Conservation (phyloP, 495 filamentous ascomycete genomes). For the Penicillium salamii region DNA sequence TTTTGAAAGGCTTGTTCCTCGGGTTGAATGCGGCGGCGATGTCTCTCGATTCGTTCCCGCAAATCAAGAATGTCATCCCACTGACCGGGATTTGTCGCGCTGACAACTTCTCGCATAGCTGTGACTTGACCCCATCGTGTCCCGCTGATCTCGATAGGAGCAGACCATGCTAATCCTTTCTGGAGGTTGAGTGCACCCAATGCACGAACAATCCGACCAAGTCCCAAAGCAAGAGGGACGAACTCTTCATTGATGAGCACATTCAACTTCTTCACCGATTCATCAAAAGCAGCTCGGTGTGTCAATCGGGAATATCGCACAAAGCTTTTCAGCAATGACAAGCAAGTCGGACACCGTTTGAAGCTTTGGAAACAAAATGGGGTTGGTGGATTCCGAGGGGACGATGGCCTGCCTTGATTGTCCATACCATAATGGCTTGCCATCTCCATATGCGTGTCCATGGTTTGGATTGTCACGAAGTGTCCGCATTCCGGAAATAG, state of each 20-base stretch:
- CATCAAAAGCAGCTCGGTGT: slow-evolving; percentile 60
- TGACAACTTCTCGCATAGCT: slow-evolving; percentile 1
- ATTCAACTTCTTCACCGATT: slow-evolving; percentile 66
- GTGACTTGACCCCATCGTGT: slow-evolving; percentile 3
- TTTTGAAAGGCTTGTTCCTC: slow-evolving; percentile 61
- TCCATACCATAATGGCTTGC: slow-evolving; percentile 51
- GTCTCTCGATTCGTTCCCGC: slow-evolving; percentile 39
- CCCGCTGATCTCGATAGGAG: neutral
- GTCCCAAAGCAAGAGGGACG: slow-evolving; percentile 43
- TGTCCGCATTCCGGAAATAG: slow-evolving; percentile 67
- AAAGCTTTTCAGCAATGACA: slow-evolving; percentile 59
- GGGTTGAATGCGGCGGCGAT: slow-evolving; percentile 39
- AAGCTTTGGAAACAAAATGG: slow-evolving; percentile 54
- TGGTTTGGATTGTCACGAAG: slow-evolving; percentile 55
- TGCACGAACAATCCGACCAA: slow-evolving; percentile 26
- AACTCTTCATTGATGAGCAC: slow-evolving; percentile 48
- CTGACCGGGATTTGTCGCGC: slow-evolving; percentile 12
- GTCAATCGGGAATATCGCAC: slow-evolving; percentile 67
- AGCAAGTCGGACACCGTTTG: slow-evolving; percentile 63
- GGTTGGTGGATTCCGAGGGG: slow-evolving; percentile 35
- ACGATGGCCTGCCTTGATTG: slow-evolving; percentile 38
- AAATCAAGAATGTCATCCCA: slow-evolving; percentile 40
- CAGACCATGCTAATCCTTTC: neutral
- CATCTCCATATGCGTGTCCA: slow-evolving; percentile 68
- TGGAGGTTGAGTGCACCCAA: slow-evolving; percentile 9